Percentiles rank a stretch among this genome's conserved stretches.
Evolutionary conservation across 768 basidiomycete species (phyloP).

Genomic region (Cubamyces sp.): DNA sequence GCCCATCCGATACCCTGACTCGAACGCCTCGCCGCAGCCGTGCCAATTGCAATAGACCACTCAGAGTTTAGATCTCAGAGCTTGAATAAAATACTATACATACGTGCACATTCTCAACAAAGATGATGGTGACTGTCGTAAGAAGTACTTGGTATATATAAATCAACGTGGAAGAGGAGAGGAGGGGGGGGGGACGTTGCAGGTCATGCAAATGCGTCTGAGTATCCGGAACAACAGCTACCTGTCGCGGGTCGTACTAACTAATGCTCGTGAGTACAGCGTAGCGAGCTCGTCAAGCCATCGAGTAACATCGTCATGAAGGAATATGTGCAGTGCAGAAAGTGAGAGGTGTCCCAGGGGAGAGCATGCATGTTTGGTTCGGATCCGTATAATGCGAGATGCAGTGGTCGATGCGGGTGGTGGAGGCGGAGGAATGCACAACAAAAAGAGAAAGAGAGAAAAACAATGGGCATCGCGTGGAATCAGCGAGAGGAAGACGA

Average conservation of each 20-base stretch:
- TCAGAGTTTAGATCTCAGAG: neutral
- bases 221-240: slow-evolving; percentile 10
- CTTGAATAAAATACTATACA: slow-evolving; percentile 18
- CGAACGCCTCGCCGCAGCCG: neutral
- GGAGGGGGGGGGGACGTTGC: neutral
- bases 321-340: neutral
- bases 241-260: neutral
- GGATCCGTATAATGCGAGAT: neutral
- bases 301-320: slow-evolving; percentile 8
- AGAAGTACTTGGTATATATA: slow-evolving; percentile 9
- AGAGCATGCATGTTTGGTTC: slow-evolving; percentile 11
- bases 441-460: neutral
- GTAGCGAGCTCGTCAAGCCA: neutral
- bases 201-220: neutral
- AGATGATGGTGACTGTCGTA: neutral
- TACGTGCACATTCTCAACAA: slow-evolving; percentile 6
- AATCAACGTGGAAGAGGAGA: neutral
- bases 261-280: neutral
- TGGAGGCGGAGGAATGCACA: neutral
- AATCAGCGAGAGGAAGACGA: neutral
- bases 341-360: slow-evolving; percentile 8
- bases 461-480: neutral
- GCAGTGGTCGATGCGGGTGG: neutral
- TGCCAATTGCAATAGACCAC: neutral
- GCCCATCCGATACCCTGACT: neutral